Base-by-base conservation (phyloP, 2,329 filamentous ascomycete species). In the Fusarium musae region DNA sequence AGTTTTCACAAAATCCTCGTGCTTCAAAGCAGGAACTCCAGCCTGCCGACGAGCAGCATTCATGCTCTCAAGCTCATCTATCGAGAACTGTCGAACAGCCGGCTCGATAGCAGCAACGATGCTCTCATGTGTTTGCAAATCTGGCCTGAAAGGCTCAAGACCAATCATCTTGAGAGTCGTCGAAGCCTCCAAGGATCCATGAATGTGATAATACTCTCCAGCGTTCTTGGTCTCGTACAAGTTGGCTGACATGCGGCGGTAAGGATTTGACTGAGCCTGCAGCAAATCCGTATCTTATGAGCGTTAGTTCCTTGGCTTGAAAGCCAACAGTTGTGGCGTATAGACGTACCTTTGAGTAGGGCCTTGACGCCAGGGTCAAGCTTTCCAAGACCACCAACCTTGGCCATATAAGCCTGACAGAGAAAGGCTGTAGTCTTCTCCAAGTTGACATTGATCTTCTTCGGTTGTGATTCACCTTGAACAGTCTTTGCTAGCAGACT, bases 191-290 rank as follows among this genome's bases (percentile, higher is more conserved):
- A 94, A 82, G 1, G 92, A 94, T 49, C 92, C 92, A 78, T 94
- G 92, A 32, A 94, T 92, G 77, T 94, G 92, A 78, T 93, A 94
- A 77, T 89, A 94, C 77, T 91, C 86, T n/a, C 87, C 89, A 3
- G 85, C 82, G n/a, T 85, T 86, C 78, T 89, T 91, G 13, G 92
- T 93, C 75, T 88, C 85, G 81, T 93, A 94, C 3, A 94, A 82
- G 69, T 93, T 93, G 19, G 92, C 92, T 16, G 92, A 93, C 80
- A 94, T 86, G 69, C 92, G 89, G 15, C 92, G 88, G 78, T 94
- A 94, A 11, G 89, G 84, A 69, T 90, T 89, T 5, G 92, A 93
- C 78, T 94, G 93, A 3, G 93, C 93, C 69, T 88, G 84, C 9
- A 93, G 83, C 28, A 94, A 81, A 80, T 94, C 93, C 76, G 92